Evolutionary conservation across 345 rosid species (phyloP).

Genomic region (Triadica sebifera): DNA sequence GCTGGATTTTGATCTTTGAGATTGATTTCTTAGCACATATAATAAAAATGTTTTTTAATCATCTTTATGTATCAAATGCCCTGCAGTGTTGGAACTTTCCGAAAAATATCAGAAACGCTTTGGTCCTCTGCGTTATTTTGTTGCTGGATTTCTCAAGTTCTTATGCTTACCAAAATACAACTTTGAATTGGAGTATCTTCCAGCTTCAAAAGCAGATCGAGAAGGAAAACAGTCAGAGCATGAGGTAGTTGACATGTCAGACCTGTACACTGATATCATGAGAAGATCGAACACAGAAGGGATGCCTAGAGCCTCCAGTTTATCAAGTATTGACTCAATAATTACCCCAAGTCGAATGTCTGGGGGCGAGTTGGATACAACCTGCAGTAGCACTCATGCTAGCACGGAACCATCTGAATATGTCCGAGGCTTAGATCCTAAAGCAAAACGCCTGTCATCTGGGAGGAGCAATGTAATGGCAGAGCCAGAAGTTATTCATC

Average conservation of each 20-base stretch:
- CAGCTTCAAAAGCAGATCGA: conserved; percentile 65
- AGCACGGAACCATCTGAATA: conserved; percentile 91
- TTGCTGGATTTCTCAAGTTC: conserved; percentile 95
- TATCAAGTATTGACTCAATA: conserved; percentile 93
- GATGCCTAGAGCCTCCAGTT: conserved; percentile 93
- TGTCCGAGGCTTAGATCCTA: conserved; percentile 91
- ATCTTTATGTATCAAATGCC: conserved; percentile 24
- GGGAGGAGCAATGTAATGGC: conserved; percentile 68
- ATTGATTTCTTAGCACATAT: background rate
- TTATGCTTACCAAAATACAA: conserved; percentile 94
- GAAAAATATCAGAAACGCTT: conserved; percentile 89
- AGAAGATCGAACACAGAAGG: conserved; percentile 77
- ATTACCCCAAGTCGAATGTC: conserved; percentile 79
- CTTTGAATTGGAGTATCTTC: conserved; percentile 93
- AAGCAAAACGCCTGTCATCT: conserved; percentile 75
- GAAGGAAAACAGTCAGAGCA: conserved; percentile 52
- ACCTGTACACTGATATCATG: conserved; percentile 78
- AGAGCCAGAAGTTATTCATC: conserved; percentile 89
- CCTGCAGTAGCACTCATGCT: conserved; percentile 70
- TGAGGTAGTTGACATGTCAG: conserved; percentile 69
- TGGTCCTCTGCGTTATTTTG: conserved; percentile 95
- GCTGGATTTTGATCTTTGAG: background rate
- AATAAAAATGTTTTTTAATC: background rate
- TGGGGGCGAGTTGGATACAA: conserved; percentile 75
- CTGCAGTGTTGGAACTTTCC: conserved; percentile 89